A percentile compares a stretch with the other conserved stretches of the same genome.
Conservation (phyloP, 345 rosid genomes). For the Adansonia digitata region DNA sequence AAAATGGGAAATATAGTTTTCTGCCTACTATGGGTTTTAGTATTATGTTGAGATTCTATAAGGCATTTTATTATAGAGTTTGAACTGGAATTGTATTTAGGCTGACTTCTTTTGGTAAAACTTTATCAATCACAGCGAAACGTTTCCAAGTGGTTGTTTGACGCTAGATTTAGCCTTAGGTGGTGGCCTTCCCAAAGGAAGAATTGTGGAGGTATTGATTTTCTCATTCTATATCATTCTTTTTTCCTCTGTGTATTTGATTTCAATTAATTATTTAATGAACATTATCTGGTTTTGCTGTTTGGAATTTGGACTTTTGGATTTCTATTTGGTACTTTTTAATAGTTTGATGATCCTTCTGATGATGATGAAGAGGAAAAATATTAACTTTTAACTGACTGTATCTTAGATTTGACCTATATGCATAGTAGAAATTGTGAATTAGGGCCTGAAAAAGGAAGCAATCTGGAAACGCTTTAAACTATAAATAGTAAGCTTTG, state of each 20-base stretch:
- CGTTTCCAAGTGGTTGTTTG: conserved; percentile 91
- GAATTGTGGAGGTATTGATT: conserved; percentile 76
- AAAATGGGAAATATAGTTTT: neutral
- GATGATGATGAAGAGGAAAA: neutral
- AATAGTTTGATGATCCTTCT: neutral
- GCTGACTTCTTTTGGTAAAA: conserved; percentile 6
- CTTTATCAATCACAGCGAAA: conserved; percentile 51
- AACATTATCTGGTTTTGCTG: neutral
- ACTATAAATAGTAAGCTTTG: neutral
- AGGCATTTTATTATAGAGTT: neutral
- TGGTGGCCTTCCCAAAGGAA: conserved; percentile 92
- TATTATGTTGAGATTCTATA: neutral
- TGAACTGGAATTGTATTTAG: neutral
- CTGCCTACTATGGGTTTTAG: neutral
- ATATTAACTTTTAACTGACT: neutral
- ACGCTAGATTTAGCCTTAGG: conserved; percentile 94
- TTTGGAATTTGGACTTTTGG: neutral
- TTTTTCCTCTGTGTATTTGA: neutral
- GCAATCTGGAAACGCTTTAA: neutral
- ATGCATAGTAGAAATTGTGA: neutral
- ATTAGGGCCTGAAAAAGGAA: neutral
- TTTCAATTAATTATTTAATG: neutral
- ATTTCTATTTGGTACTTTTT: neutral
- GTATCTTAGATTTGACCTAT: neutral
- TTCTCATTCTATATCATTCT: neutral